Evolutionary conservation across 352 stramenopile species (phyloP).

Genomic region (Pythium guiyangense): DNA sequence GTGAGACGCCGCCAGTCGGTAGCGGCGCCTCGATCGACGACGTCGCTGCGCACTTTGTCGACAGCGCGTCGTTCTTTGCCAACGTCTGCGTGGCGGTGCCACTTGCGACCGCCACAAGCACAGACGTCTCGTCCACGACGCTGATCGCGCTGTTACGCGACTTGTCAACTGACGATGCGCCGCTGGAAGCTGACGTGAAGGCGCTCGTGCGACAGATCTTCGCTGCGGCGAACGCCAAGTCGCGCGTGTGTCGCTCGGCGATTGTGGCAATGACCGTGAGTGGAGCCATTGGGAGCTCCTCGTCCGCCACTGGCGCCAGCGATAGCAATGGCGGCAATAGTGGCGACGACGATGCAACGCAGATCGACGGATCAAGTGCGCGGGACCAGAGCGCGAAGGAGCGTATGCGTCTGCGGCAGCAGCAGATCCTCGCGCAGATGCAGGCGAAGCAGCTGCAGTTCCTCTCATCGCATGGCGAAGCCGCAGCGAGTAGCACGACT

Average conservation of each 20-base stretch:
- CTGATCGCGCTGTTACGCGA: conserved; percentile 6
- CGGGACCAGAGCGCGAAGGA: conserved; percentile 33
- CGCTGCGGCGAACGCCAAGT: conserved; percentile 11
- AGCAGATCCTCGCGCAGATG: conserved; percentile 71
- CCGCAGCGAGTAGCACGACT: no score
- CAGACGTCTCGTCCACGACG: not conserved
- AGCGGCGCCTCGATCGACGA: conserved; percentile 11
- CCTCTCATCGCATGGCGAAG: conserved; percentile 37
- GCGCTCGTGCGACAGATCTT: conserved; percentile 10
- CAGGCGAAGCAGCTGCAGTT: conserved; percentile 73
- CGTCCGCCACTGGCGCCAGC: no score
- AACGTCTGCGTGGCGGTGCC: conserved; percentile 26
- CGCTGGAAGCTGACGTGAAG: conserved; percentile 4
- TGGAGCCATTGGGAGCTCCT: no score
- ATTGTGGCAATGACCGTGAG: no score
- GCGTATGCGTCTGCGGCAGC: conserved; percentile 53
- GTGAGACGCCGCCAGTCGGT: not conserved
- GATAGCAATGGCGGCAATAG: not conserved
- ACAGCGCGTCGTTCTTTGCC: conserved; percentile 27
- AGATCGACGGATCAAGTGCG: conserved; percentile 14
- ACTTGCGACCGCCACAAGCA: no score
- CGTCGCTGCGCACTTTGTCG: conserved; percentile 25
- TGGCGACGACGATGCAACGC: not conserved
- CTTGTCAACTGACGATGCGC: conserved; percentile 6
- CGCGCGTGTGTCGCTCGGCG: conserved; percentile 1